Conservation (phyloP, 257 asterid species). For the Solanum commersonii region DNA sequence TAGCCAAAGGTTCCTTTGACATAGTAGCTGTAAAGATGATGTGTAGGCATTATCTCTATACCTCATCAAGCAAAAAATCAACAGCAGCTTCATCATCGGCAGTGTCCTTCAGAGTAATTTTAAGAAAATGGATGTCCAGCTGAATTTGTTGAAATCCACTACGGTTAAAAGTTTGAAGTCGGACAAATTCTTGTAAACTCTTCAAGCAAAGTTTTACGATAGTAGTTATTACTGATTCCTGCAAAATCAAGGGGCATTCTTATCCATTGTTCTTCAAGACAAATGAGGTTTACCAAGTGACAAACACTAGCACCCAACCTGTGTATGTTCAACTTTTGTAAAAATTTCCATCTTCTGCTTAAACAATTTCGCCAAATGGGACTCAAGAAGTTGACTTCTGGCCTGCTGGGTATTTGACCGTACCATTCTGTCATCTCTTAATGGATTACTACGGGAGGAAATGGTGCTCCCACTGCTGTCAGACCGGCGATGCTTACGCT, state of each 20-base stretch:
- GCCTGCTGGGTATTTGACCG: constrained; percentile 82
- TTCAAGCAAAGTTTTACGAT: constrained; percentile 71
- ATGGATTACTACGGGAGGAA: constrained; percentile 90
- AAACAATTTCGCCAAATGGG: constrained; percentile 88
- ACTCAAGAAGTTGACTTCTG: constrained; percentile 94
- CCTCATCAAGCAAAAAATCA: constrained; percentile 97
- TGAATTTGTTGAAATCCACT: constrained; percentile 98
- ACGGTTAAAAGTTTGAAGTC: constrained; percentile 84
- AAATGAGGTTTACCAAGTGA: background rate
- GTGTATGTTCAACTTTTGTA: constrained; percentile 78
- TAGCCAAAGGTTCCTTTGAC: background rate
- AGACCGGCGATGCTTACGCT: constrained; percentile 67
- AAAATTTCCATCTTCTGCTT: constrained; percentile 97
- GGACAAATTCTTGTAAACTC: constrained; percentile 86
- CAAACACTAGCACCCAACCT: constrained; percentile 40
- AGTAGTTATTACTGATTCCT: constrained; percentile 77
- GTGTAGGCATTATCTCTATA: constrained; percentile 4
- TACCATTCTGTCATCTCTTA: constrained; percentile 69
- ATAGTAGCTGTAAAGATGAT: background rate
- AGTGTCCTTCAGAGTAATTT: constrained; percentile 53
- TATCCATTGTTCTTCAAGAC: background rate
- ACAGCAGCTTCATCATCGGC: constrained; percentile 89
- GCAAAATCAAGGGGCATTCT: constrained; percentile 18
- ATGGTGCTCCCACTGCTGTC: constrained; percentile 91
- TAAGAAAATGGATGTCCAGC: constrained; percentile 80